Base-by-base conservation (phyloP, 805 yeast species). In the Candida peoriensis region DNA sequence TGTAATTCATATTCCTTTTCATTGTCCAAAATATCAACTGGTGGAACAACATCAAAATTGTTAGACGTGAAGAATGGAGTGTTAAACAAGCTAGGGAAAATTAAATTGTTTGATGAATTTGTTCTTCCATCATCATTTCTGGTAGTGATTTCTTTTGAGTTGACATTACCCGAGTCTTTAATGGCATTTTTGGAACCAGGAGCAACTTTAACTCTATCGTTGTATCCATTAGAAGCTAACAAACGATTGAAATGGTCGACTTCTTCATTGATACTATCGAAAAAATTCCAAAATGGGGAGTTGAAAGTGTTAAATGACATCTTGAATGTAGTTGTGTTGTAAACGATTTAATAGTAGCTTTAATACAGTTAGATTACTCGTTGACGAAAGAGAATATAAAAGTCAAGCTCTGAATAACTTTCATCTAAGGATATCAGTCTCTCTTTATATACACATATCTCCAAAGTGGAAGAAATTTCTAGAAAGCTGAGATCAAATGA, bases 21-120 rank as follows among this genome's bases (percentile, higher is more conserved):
- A 29, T 63, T 60, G 20, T 71, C 76, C 39, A 67, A 49, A 24
- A 72, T 54, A 42, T 71, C 74, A 30, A 70, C 60, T 12, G 74
- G 71, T 33, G 74, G 73, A 14, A 59, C 50, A 14, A 64, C 32
- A 11, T 39, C 49, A 13, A 36, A 34, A 10, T 33, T 33, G n/a
- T 23, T 44, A 15, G 38, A 41, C 6, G n/a, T 22, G 30, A 57
- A 52, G 33, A 46, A 48, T 20, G 57, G 50, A n/a, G 57, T 28
- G 26, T 52, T 41, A 12, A 63, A 48, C 32, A 47, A 42, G 14
- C 49, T 50, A 34, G 57, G 49, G 32, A 48, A 50, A 19, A 20
- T 24, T 13, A 43, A 26, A 1, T 34, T 25, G 10, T 38, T 40
- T n/a, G 34, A 28, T n/a, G n/a, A n/a, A n/a, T 17, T 27, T 24